Base-by-base conservation (phyloP, 1,284 basidiomycete genomes). In the Pisolithus thermaeus region DNA sequence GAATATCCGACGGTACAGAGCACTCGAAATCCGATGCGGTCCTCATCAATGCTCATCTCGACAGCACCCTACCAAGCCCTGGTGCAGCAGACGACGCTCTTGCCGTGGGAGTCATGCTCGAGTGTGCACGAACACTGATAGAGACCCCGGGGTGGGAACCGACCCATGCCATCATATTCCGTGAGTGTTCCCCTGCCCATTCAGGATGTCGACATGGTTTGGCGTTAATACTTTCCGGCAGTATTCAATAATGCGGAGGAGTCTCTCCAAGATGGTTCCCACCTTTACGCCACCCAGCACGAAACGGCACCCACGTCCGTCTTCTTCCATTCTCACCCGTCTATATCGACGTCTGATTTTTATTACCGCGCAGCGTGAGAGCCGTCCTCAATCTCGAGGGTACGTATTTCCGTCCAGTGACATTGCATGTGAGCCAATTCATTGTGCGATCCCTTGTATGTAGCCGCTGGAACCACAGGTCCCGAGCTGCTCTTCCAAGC, bases 221-320 rank as follows among this genome's bases (percentile, higher is more conserved):
- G 11, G 32, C 5, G 5, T 43, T 23, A 28, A 40, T 47, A 43
- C 47, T 32, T 9, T 30, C 8, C 38, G 7, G 56, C 44, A 93
- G 91, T 98, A 55, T 98, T 97, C 75, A 98, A 98, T 63, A 84
- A 97, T 56, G 97, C 90, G 6, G 95, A 99, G 66, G 92, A 96
- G 62, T 89, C 86, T 0, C 70, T 96, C n/a, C 94, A 97, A 67
- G 95, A 97, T 62, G 95, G 90, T 0, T 95, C 92, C 0, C 95
- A 99, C 68, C 74, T 96, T 4, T 97, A 87, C 67, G 85, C 92
- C 7, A 96, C 91, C 0, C 90, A 94, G 61, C 91, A 95, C 63
- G 80, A 81, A 1, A 81, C 80, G 39, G 83, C 84, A 7, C 64
- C 79, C 20, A 88, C 82, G 89, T 88, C 54, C 58, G 82, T 72